Base-by-base conservation (phyloP, 31 red algal species). In the Odonthalia washingtoniensis region DNA sequence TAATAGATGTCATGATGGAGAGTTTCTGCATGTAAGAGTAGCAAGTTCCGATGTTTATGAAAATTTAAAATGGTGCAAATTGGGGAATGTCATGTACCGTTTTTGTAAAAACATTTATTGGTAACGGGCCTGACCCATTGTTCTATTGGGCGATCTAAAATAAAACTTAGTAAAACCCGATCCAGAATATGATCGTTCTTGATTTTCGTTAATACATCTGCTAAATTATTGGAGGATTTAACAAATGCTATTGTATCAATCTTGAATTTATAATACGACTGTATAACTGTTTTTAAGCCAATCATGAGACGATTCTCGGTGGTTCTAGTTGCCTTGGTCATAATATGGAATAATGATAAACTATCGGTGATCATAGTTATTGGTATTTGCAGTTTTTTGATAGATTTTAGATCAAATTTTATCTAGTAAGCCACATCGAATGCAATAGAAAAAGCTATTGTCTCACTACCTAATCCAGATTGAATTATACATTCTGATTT, bases 261-360 rank as follows among this genome's bases (percentile, higher is more conserved):
- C 52, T 61, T 24, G 14, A 17, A 17, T 61, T n/a, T n/a, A n/a
- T 61, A 17, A 46, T 86, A 92, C 5, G 89, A 81, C 43, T 92
- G 40, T 44, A 65, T 41, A 36, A 57, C 74, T 2, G 90, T 66
- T 9, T 35, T 12, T 3, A 87, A 40, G 35, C 87, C 90, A 0
- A 93, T 32, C 75, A 93, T 78, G 1, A 93, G 81, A 14, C 81
- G 41, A 53, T n/a, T n/a, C n/a, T n/a, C n/a, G n/a, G n/a, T n/a
- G n/a, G n/a, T n/a, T n/a, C n/a, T n/a, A n/a, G n/a, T n/a, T n/a
- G n/a, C 75, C 81, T 87, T n/a, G n/a, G n/a, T n/a, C n/a, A n/a
- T n/a, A n/a, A n/a, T n/a, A n/a, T n/a, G n/a, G n/a, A n/a, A n/a
- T 46, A 82, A 30, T 43, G 39, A 75, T 33, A 78, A 35, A 74